Base-by-base conservation (phyloP, 164 flowering plant genomes). In the Macadamia integrifolia region DNA sequence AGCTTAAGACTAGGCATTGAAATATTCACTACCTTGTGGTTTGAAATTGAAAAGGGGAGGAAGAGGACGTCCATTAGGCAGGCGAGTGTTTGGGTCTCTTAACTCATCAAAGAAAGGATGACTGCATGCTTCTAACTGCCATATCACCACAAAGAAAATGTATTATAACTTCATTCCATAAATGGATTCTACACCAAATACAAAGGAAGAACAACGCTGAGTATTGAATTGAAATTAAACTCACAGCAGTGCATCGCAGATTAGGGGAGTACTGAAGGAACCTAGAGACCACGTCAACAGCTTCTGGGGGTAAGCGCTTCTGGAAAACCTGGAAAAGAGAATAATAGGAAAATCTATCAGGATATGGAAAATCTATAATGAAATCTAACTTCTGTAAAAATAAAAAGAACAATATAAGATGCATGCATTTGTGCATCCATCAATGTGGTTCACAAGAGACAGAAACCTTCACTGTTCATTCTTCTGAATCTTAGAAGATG, bases 71-170 rank as follows among this genome's bases (percentile, higher is more conserved):
- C 95, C 97, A 84, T 86, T 92, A 1, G 92, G 97, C 71, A 93
- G 95, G 35, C 98, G 92, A 28, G 91, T 86, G 61, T 77, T 88
- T 49, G 97, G 96, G 70, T 93, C 95, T 75, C 97, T 85, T 74
- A 93, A 74, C 71, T 93, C 98, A 74, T 93, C 98, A 76, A 93
- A 93, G 80, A 93, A 93, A 50, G 98, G 98, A 72, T 93, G 98
- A 66, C 86, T 66, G 64, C 97, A 93, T 60, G 98, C 97, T 79
- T 93, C 98, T 84, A 93, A 80, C 98, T 93, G 81, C 77, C 76
- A 32, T 60, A 58, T 14, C 67, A 74, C 55, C 69, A 72, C 29
- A 57, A 9, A 8, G 9, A 64, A 69, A 17, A n/a, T 6, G 17
- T 6, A 53, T 55, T 46, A 63, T 30, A 71, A 56, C 65, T 55